These are phyloP conservation scores for Tetradesmus obliquus DNA, from an alignment of 139 green algal species.

Conservation along the genomic window DNA sequence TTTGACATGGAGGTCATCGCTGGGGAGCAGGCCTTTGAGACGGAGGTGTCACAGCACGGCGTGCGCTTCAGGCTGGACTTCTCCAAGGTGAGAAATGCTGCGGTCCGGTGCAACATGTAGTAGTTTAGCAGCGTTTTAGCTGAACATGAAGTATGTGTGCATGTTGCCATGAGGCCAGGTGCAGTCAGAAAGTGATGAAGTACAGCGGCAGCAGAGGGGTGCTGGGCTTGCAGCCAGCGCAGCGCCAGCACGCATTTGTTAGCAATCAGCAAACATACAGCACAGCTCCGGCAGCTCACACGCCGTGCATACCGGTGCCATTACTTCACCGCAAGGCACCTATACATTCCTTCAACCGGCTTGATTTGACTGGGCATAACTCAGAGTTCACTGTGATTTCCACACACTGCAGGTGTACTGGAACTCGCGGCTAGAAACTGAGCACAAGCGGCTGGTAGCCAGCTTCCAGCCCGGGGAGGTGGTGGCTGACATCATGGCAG, in stretches of 20 bases:
- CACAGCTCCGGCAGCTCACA: too few species aligned
- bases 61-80: conserved; percentile 93
- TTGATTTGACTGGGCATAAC: too few species aligned
- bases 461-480: conserved; percentile 71
- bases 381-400: too few species aligned
- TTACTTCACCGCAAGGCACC: too few species aligned
- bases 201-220: too few species aligned
- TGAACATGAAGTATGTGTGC: not conserved
- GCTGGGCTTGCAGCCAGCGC: too few species aligned
- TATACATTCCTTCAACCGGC: too few species aligned
- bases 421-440: conserved; percentile 96
- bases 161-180: not conserved
- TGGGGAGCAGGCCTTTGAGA: conserved; percentile 75
- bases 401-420: too few species aligned
- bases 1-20: conserved; percentile 96
- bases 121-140: not conserved
- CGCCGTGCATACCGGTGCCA: too few species aligned
- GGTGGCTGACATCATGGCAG: conserved; percentile 91
- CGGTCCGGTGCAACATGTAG: not conserved
- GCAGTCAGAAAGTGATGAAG: not conserved
- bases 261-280: too few species aligned
- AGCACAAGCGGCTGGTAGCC: conserved; percentile 92
- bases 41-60: conserved; percentile 90
- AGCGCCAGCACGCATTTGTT: too few species aligned
- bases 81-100: conserved; percentile 59